Conservation (phyloP, 2,329 filamentous ascomycete genomes). For the Trichophyton mentagrophytes region DNA sequence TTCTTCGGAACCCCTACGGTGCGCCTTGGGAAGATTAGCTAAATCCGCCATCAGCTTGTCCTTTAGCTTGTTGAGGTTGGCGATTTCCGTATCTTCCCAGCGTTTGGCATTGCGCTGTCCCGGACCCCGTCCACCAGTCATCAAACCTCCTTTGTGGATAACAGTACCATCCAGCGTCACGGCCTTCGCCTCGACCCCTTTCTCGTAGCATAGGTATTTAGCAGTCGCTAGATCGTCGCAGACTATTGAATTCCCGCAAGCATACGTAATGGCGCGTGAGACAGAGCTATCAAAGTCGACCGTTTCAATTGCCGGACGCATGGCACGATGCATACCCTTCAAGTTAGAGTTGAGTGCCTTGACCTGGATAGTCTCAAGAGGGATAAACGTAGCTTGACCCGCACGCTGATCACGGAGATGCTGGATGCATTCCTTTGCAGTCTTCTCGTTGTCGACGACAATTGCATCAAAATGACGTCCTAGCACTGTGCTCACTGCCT, state of each 20-base stretch:
- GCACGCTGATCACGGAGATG: constrained; percentile 85
- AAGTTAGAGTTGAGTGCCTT: constrained; percentile 79
- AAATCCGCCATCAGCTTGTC: constrained; percentile 68
- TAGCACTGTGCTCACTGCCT: constrained; percentile 82
- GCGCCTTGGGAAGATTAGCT: constrained; percentile 63
- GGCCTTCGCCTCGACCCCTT: constrained; percentile 76
- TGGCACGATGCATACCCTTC: constrained; percentile 73
- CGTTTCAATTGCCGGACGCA: constrained; percentile 82
- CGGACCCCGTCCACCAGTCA: constrained; percentile 84
- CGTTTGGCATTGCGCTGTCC: constrained; percentile 63
- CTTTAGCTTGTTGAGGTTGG: constrained; percentile 64
- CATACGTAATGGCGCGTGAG: constrained; percentile 86
- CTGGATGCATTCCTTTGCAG: constrained; percentile 83
- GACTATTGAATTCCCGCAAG: constrained; percentile 87
- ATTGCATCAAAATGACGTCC: constrained; percentile 90
- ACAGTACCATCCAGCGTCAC: constrained; percentile 92
- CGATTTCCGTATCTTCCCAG: constrained; percentile 82
- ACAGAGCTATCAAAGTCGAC: constrained; percentile 84
- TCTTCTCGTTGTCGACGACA: constrained; percentile 89
- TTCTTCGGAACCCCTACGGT: constrained; percentile 63
- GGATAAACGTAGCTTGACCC: constrained; percentile 84
- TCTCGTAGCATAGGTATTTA: constrained; percentile 78
- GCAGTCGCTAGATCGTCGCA: constrained; percentile 80
- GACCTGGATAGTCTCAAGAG: constrained; percentile 93
- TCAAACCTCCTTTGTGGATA: constrained; percentile 89